These are phyloP conservation scores for Dictyostelium firmibasis DNA, from an alignment of 78 protist genomes.

Conservation along the genomic window DNA sequence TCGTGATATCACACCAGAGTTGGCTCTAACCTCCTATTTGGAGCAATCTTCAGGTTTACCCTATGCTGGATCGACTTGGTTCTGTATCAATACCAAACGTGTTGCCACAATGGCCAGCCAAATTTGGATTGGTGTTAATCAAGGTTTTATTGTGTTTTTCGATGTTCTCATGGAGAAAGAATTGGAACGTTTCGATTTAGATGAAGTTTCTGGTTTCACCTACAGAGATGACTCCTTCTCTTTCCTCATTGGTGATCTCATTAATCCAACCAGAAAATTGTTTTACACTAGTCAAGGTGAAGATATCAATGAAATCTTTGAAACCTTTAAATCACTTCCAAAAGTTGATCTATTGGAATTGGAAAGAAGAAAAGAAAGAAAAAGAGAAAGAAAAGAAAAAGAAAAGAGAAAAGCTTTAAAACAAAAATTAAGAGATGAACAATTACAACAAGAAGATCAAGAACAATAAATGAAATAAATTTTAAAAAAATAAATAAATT, in stretches of 20 bases:
- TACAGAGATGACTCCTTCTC: conserved; percentile 68
- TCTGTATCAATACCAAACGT: conserved; percentile 21
- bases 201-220: conserved; percentile 71
- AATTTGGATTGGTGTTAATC: conserved; percentile 64
- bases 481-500: not conserved
- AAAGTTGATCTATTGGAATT: conserved; percentile 36
- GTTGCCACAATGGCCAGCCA: not conserved
- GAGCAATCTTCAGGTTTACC: conserved; percentile 10
- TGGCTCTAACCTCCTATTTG: conserved; percentile 28
- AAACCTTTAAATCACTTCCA: conserved; percentile 62
- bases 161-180: conserved; percentile 32
- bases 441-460: not conserved
- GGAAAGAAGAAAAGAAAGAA: conserved; percentile 42
- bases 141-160: conserved; percentile 24
- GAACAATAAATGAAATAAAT: not conserved
- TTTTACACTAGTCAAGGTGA: conserved; percentile 73
- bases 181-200: conserved; percentile 41
- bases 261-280: conserved; percentile 61
- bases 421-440: conserved; percentile 10
- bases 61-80: conserved; percentile 66
- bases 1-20: conserved; percentile 28
- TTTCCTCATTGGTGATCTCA: conserved; percentile 58
- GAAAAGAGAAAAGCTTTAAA: conserved; percentile 59
- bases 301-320: conserved; percentile 58
- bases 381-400: conserved; percentile 69